Conservation (phyloP, 768 basidiomycete genomes). For the Pseudohyphozyma bogoriensis region DNA sequence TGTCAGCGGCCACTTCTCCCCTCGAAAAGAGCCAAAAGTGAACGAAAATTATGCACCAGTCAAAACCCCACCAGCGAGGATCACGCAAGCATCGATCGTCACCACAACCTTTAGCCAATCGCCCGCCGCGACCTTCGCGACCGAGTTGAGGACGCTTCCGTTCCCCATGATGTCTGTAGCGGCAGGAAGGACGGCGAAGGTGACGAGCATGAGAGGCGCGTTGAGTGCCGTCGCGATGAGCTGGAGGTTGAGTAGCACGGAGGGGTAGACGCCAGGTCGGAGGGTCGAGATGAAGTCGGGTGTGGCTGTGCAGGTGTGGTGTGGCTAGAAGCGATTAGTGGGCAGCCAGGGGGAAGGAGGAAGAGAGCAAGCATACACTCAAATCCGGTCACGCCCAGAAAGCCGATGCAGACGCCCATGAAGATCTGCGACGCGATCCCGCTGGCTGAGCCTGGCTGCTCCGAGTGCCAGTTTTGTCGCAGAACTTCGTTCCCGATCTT, state of each 20-base stretch:
- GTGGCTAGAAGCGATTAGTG: conserved; percentile 26
- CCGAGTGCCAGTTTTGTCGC: conserved; percentile 49
- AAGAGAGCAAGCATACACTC: conserved; percentile 38
- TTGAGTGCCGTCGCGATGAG: conserved; percentile 52
- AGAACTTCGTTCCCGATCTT: conserved; percentile 46
- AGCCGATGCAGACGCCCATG: conserved; percentile 58
- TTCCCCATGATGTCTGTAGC: conserved; percentile 41
- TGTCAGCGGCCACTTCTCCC: conserved; percentile 48
- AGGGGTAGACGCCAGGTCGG: conserved; percentile 48
- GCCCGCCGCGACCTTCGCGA: conserved; percentile 52
- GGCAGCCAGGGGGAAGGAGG: background rate
- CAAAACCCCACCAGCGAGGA: conserved; percentile 61
- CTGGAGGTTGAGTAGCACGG: conserved; percentile 58
- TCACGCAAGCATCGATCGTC: conserved; percentile 58
- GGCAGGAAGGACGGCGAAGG: conserved; percentile 51
- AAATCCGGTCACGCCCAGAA: conserved; percentile 63
- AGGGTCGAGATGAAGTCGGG: conserved; percentile 59
- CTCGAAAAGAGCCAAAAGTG: conserved; percentile 6
- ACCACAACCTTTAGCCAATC: conserved; percentile 55
- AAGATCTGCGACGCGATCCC: conserved; percentile 47
- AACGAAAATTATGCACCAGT: conserved; percentile 44
- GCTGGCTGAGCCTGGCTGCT: conserved; percentile 34
- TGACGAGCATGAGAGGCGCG: conserved; percentile 50
- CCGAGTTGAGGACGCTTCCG: conserved; percentile 55
- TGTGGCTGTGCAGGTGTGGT: conserved; percentile 41